Conservation (phyloP, 1,139 yeast genomes). For the Geotrichum australiense region DNA sequence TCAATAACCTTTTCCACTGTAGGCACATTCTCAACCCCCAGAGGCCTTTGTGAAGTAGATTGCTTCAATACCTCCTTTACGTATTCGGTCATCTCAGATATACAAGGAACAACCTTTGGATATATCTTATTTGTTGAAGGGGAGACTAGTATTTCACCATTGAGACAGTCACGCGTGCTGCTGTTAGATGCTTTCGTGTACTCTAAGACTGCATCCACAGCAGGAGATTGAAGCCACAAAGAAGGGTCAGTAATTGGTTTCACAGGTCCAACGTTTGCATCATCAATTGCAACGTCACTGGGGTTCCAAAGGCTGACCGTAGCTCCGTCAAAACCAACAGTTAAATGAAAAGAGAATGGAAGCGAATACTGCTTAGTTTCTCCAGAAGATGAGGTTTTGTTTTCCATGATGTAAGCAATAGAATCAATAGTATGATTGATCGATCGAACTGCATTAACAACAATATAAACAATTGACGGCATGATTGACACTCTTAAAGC, state of each 20-base stretch:
- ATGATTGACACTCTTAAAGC: conserved; percentile 29
- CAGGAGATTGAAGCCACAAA: conserved; percentile 67
- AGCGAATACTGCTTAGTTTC: conserved; percentile 11
- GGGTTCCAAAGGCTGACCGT: conserved; percentile 27
- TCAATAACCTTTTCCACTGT: conserved; percentile 42
- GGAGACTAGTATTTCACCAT: conserved; percentile 54
- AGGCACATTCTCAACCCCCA: conserved; percentile 43
- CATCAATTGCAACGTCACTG: conserved; percentile 20
- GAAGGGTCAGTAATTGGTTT: conserved; percentile 38
- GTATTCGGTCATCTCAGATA: conserved; percentile 45
- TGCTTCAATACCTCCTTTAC: conserved; percentile 25
- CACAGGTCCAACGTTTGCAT: conserved; percentile 6
- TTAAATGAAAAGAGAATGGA: conserved; percentile 25
- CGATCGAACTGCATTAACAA: conserved; percentile 17
- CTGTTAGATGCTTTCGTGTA: conserved; percentile 34
- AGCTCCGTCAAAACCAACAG: conserved; percentile 28
- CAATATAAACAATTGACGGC: conserved; percentile 30
- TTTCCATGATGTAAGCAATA: not conserved
- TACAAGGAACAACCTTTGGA: conserved; percentile 73
- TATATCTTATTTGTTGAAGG: conserved; percentile 65
- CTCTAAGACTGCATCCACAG: conserved; percentile 51
- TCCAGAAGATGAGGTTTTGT: not conserved
- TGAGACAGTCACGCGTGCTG: conserved; percentile 41
- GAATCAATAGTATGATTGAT: conserved; percentile 13
- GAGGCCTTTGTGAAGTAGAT: conserved; percentile 8